phyloP scores from a whole-genome alignment of 352 stramenopile genomes.

The Bremia lactucae region DNA sequence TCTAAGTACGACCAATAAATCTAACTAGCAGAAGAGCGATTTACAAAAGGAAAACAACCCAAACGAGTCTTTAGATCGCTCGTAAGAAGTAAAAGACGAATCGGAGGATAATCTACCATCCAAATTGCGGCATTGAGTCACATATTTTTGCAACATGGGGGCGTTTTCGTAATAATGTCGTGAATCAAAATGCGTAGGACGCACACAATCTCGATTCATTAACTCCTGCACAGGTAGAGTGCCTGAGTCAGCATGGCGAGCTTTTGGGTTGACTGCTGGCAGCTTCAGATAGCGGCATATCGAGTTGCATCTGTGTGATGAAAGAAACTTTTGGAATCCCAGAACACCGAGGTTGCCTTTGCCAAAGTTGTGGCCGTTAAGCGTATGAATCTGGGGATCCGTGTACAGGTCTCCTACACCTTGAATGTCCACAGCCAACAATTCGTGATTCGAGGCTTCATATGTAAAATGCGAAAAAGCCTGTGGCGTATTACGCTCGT shows the following conservation, averaged over 20 bases:
- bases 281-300: conserved; percentile 84
- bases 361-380: conserved; percentile 79
- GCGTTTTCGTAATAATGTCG: conserved; percentile 82
- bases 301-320: conserved; percentile 81
- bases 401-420: conserved; percentile 93
- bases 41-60: too few relatives aligned
- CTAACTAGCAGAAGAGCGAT: conserved; percentile 19
- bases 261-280: conserved; percentile 68
- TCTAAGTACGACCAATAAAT: too few relatives aligned
- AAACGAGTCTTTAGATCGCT: conserved; percentile 13
- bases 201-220: conserved; percentile 67
- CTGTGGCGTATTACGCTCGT: conserved; percentile 77
- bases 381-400: conserved; percentile 89
- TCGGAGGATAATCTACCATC: conserved; percentile 12
- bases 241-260: conserved; percentile 57
- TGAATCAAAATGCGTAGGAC: conserved; percentile 68
- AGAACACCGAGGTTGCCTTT: conserved; percentile 79
- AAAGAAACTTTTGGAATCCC: conserved; percentile 83
- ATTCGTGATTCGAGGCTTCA: conserved; percentile 84
- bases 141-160: conserved; percentile 81
- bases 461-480: conserved; percentile 93
- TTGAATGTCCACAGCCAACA: conserved; percentile 92
- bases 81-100: conserved; percentile 24
- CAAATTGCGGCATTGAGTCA: conserved; percentile 52
- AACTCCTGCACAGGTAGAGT: conserved; percentile 70